These are phyloP conservation scores for Intubia oerlemansii DNA, from an alignment of 2,329 filamentous ascomycete genomes.

Conservation along the genomic window DNA sequence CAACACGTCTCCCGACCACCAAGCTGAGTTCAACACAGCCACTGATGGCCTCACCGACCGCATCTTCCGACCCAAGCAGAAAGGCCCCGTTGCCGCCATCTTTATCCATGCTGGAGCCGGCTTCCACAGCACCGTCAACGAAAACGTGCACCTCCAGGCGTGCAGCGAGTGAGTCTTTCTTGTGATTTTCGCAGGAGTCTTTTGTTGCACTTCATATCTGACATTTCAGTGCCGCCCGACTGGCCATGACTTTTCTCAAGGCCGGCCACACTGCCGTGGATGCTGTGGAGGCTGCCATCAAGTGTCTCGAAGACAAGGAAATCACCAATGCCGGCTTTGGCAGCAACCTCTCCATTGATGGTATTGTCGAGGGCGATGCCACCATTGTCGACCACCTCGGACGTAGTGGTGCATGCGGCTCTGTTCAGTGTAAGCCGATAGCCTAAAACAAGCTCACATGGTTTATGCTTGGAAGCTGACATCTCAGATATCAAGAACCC, in stretches of 20 bases:
- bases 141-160: conserved; percentile 61
- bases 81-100: conserved; percentile 33
- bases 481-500: conserved; percentile 79
- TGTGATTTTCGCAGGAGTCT: neutral
- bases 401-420: conserved; percentile 80
- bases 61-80: conserved; percentile 9
- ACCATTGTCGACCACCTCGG: conserved; percentile 81
- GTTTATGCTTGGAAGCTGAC: no score
- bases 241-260: conserved; percentile 63
- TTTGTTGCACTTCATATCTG: conserved; percentile 1
- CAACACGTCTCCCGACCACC: neutral
- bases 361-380: conserved; percentile 84
- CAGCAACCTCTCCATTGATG: conserved; percentile 82
- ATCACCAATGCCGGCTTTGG: conserved; percentile 95
- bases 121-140: conserved; percentile 76
- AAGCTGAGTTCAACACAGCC: neutral
- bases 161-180: conserved; percentile 56
- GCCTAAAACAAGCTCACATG: neutral
- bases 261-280: conserved; percentile 65
- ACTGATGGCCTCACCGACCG: conserved; percentile 10
- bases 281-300: conserved; percentile 76
- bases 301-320: conserved; percentile 73
- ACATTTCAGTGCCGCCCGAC: conserved; percentile 47
- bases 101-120: conserved; percentile 93
- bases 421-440: conserved; percentile 51